Percentiles rank a stretch among this genome's conserved stretches.
Conservation (phyloP, 148 eudicot genomes). For the Mesembryanthemum crystallinum region DNA sequence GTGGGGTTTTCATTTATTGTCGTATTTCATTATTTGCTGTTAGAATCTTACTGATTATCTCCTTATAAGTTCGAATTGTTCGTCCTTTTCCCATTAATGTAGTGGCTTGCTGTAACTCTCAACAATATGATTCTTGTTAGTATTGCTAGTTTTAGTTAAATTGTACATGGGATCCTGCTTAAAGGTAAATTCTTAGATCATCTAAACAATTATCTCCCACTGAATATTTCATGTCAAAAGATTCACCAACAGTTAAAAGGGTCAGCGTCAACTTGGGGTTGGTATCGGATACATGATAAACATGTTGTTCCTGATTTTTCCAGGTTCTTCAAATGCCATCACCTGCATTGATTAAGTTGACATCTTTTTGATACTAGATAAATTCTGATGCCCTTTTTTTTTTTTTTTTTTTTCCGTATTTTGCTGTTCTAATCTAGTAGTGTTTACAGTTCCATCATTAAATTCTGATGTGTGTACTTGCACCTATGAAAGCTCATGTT, state of each 20-base stretch:
- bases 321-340: neutral
- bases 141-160: neutral
- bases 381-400: neutral
- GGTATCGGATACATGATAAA: neutral
- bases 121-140: neutral
- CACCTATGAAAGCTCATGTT: neutral
- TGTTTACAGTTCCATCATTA: neutral
- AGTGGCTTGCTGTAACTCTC: neutral
- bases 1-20: neutral
- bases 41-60: neutral
- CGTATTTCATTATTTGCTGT: neutral
- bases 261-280: neutral
- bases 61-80: neutral
- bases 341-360: neutral
- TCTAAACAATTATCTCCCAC: constrained; percentile 4
- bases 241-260: neutral
- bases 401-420: neutral
- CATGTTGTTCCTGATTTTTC: neutral
- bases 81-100: neutral
- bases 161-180: neutral
- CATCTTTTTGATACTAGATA: neutral
- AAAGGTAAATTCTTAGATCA: neutral
- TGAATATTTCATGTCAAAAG: neutral
- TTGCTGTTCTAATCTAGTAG: neutral
- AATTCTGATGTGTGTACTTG: too few relatives aligned